A percentile compares a stretch with the other conserved stretches of the same genome.
These are phyloP conservation scores for Sequoia sempervirens DNA, from an alignment of 75 land plant species.

Conservation along the genomic window DNA sequence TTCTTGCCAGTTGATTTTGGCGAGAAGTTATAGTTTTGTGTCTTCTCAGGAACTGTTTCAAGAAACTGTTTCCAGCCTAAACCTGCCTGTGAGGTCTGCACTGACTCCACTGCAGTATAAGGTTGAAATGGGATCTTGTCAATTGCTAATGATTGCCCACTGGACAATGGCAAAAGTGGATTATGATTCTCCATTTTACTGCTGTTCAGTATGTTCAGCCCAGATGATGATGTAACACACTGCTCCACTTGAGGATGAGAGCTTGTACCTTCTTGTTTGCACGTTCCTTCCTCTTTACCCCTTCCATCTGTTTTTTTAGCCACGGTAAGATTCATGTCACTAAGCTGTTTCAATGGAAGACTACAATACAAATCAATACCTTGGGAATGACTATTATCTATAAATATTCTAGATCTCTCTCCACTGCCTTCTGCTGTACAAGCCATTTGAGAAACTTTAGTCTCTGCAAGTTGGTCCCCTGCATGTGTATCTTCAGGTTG, in stretches of 20 bases:
- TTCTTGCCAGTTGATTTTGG: background rate
- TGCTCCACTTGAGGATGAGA: conserved; percentile 1
- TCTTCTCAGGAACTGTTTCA: conserved; percentile 10
- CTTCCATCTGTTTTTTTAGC: background rate
- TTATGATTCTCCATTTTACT: background rate
- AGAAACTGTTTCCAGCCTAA: conserved; percentile 9
- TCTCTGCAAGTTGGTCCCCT: background rate
- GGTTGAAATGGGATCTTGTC: background rate
- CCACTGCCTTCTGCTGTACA: background rate
- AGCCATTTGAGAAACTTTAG: background rate
- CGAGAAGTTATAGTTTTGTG: conserved; percentile 6
- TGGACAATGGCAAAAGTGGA: conserved; percentile 2
- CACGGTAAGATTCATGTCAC: background rate
- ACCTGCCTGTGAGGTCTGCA: background rate
- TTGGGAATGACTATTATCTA: background rate
- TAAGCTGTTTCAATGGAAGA: background rate
- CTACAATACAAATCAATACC: conserved; percentile 3
- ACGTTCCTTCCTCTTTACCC: conserved; percentile 6
- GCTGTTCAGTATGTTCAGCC: background rate
- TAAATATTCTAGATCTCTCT: conserved; percentile 1
- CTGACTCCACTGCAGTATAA: conserved; percentile 6
- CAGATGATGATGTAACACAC: background rate
- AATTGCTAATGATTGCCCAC: background rate
- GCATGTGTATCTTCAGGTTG: background rate
- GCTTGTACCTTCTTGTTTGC: conserved; percentile 7